A percentile compares a stretch with the other conserved stretches of the same genome.
phyloP scores from a whole-genome alignment of 768 basidiomycete genomes.

The Albatrellus ellisii region DNA sequence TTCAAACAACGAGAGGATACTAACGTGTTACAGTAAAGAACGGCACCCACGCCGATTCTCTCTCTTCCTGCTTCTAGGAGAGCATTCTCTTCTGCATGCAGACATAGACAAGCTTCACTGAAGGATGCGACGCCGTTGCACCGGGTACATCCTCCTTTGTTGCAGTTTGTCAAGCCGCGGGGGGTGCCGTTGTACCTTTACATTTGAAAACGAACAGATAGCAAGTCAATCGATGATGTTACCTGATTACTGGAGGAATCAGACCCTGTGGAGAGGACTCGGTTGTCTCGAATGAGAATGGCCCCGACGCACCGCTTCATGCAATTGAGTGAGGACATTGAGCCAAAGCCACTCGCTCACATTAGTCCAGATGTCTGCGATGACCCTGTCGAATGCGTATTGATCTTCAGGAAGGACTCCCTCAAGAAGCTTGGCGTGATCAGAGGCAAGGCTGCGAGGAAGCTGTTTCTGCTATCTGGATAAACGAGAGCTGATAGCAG shows the following conservation, averaged over 20 bases:
- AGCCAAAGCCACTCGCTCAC: conserved; percentile 93
- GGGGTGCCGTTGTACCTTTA: conserved; percentile 92
- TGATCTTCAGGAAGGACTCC: conserved; percentile 62
- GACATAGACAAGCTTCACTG: conserved; percentile 74
- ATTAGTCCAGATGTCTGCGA: conserved; percentile 63
- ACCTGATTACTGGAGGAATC: conserved; percentile 11
- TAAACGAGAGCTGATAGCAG: conserved; percentile 57
- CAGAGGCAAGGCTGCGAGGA: conserved; percentile 49
- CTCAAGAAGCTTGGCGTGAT: conserved; percentile 54
- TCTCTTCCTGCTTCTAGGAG: conserved; percentile 89
- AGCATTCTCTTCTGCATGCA: conserved; percentile 98
- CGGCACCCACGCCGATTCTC: conserved; percentile 65
- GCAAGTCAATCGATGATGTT: conserved; percentile 1
- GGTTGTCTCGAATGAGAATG: conserved; percentile 74
- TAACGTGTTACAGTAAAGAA: conserved; percentile 98
- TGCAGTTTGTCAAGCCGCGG: conserved; percentile 79
- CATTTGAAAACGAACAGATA: too few relatives aligned
- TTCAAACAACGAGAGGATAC: conserved; percentile 17
- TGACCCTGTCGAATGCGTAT: conserved; percentile 61
- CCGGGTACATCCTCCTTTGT: conserved; percentile 76
- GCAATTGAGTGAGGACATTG: conserved; percentile 85
- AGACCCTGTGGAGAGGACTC: conserved; percentile 71
- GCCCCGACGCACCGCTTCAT: conserved; percentile 98
- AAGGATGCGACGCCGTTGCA: conserved; percentile 53
- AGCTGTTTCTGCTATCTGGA: conserved; percentile 70